These are phyloP conservation scores for Kurtzmaniella quercitrusa DNA, from an alignment of 1,139 yeast genomes.

Conservation along the genomic window DNA sequence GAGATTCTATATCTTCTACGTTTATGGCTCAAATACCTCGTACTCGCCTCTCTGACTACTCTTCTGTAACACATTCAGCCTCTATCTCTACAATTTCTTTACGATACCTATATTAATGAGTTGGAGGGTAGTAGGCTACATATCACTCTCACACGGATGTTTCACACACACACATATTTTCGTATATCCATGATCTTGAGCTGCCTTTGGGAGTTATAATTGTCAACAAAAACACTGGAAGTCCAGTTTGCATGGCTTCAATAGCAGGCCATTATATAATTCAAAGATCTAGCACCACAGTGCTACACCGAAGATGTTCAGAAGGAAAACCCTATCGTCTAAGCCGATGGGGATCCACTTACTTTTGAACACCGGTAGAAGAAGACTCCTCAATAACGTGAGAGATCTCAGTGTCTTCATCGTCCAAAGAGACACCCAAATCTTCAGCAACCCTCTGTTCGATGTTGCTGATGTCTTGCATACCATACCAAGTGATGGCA, in stretches of 20 bases:
- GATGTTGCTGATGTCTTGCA: conserved; percentile 60
- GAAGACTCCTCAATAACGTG: conserved; percentile 1
- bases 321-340: not conserved
- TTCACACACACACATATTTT: conserved; percentile 10
- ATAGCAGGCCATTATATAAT: not conserved
- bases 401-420: conserved; percentile 25
- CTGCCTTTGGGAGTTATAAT: conserved; percentile 2
- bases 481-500: conserved; percentile 56
- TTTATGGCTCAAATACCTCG: too few species aligned
- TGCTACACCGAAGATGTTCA: not conserved
- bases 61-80: too few species aligned
- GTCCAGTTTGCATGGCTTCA: not conserved
- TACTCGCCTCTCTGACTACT: too few species aligned
- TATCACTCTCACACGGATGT: conserved; percentile 1
- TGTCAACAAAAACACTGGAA: not conserved
- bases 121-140: conserved; percentile 1
- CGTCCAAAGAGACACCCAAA: conserved; percentile 50
- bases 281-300: not conserved
- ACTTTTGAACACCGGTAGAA: not conserved
- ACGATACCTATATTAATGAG: conserved; percentile 1
- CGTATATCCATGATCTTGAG: not conserved
- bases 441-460: conserved; percentile 57
- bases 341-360: not conserved
- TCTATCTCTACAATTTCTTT: not conserved
- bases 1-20: too few species aligned